A percentile compares a stretch with the other conserved stretches of the same genome.
Conservation (phyloP, 352 stramenopile genomes). For the Phytophthora nicotianae region DNA sequence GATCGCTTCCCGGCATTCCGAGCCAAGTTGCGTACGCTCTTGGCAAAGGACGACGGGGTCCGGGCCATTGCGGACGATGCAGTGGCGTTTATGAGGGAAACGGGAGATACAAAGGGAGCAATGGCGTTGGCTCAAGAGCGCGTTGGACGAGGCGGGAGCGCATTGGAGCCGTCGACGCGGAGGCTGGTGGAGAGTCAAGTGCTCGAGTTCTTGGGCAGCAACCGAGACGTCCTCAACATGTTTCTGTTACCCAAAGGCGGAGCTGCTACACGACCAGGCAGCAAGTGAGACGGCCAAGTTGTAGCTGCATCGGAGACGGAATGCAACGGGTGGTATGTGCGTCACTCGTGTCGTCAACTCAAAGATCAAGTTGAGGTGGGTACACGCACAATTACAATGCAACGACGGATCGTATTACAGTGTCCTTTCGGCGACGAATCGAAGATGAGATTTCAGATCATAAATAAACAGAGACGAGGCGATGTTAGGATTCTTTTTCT, state of each 20-base stretch:
- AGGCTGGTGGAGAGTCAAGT: conserved; percentile 79
- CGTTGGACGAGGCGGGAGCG: conserved; percentile 66
- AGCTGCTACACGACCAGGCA: conserved; percentile 10
- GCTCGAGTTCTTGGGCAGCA: conserved; percentile 75
- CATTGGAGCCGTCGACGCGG: conserved; percentile 69
- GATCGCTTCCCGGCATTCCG: conserved; percentile 84
- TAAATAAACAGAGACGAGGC: conserved; percentile 1
- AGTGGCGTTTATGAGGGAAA: conserved; percentile 60
- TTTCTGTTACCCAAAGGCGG: conserved; percentile 66
- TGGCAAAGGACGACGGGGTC: conserved; percentile 77
- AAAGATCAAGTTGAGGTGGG: conserved; percentile 31
- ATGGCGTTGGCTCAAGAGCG: conserved; percentile 62
- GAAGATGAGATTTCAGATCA: conserved; percentile 5
- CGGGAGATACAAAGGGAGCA: conserved; percentile 68
- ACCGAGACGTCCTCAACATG: conserved; percentile 83
- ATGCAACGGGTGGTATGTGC: neutral
- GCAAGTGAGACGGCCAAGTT: conserved; percentile 17
- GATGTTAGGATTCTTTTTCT: neutral
- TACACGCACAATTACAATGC: conserved; percentile 18
- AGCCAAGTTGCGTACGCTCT: conserved; percentile 51
- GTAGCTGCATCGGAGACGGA: conserved; percentile 8
- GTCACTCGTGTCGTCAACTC: conserved; percentile 13
- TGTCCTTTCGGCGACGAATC: conserved; percentile 14
- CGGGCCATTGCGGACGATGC: conserved; percentile 68
- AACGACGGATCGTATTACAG: conserved; percentile 8